Evolutionary conservation across 768 basidiomycete species (phyloP).

Genomic region (Neoboletus subvelutipes): DNA sequence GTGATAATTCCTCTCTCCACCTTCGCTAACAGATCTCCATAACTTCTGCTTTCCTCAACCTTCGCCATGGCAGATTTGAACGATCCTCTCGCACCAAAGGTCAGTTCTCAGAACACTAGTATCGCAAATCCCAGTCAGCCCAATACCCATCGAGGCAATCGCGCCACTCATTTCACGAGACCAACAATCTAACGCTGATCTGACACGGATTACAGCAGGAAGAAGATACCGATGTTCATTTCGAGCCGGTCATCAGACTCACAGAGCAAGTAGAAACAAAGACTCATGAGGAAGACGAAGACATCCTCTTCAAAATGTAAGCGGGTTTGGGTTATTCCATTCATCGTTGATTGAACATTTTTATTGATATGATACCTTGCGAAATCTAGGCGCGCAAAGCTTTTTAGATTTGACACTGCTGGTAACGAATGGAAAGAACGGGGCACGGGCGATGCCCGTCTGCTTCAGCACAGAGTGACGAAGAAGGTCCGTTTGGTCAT

Average conservation of each 20-base stretch:
- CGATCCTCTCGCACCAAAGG: constrained; percentile 72
- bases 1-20: constrained; percentile 25
- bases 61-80: constrained; percentile 54
- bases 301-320: constrained; percentile 93
- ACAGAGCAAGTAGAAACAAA: constrained; percentile 94
- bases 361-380: constrained; percentile 18
- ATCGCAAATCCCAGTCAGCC: not conserved
- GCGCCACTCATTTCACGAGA: constrained; percentile 30
- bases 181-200: constrained; percentile 26
- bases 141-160: constrained; percentile 25
- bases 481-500: constrained; percentile 96
- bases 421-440: constrained; percentile 96
- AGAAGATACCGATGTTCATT: constrained; percentile 87
- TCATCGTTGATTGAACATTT: constrained; percentile 1
- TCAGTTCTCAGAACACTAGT: constrained; percentile 36
- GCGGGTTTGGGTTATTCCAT: constrained; percentile 30
- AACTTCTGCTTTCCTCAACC: constrained; percentile 12
- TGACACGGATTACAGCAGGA: constrained; percentile 37
- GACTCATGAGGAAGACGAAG: constrained; percentile 94
- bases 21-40: constrained; percentile 13
- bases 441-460: constrained; percentile 92
- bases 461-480: constrained; percentile 85
- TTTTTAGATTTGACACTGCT: constrained; percentile 86
- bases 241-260: constrained; percentile 95
- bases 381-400: constrained; percentile 84